Percentiles rank a stretch among this genome's conserved stretches.
Conservation (phyloP, 2,329 filamentous ascomycete species). For the Curvularia sp. region DNA sequence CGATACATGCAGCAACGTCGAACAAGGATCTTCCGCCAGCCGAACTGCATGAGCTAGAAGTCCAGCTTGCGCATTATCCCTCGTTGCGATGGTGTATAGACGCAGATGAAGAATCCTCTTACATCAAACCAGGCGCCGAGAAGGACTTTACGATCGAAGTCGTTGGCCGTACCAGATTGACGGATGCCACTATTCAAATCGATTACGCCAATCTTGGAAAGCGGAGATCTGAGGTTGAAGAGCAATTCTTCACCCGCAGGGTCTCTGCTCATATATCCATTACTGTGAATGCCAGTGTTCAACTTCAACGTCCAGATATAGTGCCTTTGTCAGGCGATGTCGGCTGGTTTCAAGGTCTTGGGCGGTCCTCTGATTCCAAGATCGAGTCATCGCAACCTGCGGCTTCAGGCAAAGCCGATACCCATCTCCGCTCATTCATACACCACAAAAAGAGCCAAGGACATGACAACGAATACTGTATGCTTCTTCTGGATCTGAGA, state of each 20-base stretch:
- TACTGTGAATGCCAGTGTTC: constrained; percentile 90
- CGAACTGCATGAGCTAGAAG: constrained; percentile 85
- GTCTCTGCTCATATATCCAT: constrained; percentile 81
- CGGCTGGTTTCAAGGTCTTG: constrained; percentile 62
- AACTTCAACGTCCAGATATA: constrained; percentile 80
- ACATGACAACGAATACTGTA: constrained; percentile 70
- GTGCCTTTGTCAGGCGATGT: constrained; percentile 74
- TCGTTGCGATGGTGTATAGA: constrained; percentile 63
- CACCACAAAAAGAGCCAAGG: constrained; percentile 52
- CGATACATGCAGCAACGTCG: constrained; percentile 75
- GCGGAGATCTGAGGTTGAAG: constrained; percentile 69
- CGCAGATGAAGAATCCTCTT: constrained; percentile 55
- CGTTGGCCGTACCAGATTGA: constrained; percentile 83
- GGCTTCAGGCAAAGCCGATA: constrained; percentile 37
- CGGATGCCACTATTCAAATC: constrained; percentile 78
- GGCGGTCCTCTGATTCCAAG: neutral
- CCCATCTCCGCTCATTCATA: constrained; percentile 57
- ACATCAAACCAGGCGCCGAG: constrained; percentile 71
- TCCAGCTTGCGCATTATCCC: constrained; percentile 75
- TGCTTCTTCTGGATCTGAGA: constrained; percentile 81
- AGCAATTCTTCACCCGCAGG: constrained; percentile 83
- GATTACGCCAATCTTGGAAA: constrained; percentile 86
- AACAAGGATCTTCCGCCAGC: constrained; percentile 79
- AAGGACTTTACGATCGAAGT: constrained; percentile 83
- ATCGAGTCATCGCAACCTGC: neutral